Evolutionary conservation across 441 rosid genomes (phyloP).

Genomic region (Syzygium malaccense): DNA sequence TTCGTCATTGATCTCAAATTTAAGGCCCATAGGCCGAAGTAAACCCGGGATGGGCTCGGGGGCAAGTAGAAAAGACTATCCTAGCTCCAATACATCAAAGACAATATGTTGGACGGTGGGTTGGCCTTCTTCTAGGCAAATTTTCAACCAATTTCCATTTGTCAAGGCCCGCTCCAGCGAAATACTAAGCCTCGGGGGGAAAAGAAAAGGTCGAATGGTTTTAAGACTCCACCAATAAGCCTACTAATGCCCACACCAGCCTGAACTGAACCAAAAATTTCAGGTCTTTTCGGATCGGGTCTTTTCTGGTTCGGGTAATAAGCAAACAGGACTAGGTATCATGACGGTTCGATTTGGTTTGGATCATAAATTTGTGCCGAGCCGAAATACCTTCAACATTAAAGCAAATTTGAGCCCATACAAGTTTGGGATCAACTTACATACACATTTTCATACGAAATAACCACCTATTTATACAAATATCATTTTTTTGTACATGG

Average conservation of each 20-base stretch:
- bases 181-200: not conserved
- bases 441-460: not conserved
- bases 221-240: too few relatives aligned
- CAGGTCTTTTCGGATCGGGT: too few relatives aligned
- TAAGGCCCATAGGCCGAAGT: not conserved
- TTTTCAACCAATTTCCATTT: not conserved
- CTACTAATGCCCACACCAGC: too few relatives aligned
- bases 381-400: too few relatives aligned
- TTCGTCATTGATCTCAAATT: not conserved
- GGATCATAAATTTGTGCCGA: too few relatives aligned
- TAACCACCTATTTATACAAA: too few relatives aligned
- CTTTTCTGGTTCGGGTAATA: too few relatives aligned
- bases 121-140: not conserved
- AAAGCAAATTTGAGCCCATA: too few relatives aligned
- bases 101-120: not conserved
- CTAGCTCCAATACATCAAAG: not conserved
- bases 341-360: too few relatives aligned
- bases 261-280: too few relatives aligned
- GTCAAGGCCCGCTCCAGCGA: not conserved
- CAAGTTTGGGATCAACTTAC: not conserved
- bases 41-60: not conserved
- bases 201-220: not conserved
- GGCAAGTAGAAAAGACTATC: not conserved
- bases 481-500: not conserved
- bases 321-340: too few relatives aligned